phyloP scores from a whole-genome alignment of 2,329 filamentous ascomycete genomes.

The Trichoderma cornu-damae region DNA sequence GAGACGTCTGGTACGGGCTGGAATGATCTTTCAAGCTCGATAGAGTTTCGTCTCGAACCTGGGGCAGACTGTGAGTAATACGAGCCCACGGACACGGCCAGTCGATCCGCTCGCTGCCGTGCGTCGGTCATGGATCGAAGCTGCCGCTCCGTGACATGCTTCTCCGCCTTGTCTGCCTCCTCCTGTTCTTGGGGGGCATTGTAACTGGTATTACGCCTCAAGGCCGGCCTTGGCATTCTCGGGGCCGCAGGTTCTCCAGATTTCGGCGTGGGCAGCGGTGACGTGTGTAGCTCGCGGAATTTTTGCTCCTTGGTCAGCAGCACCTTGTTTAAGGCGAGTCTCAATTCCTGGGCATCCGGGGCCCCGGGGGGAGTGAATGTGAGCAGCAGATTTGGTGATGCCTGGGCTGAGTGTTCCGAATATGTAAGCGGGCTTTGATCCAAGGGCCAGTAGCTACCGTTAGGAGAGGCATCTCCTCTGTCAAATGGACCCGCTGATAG shows the following conservation, averaged over 20 bases:
- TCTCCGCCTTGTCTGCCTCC: constrained; percentile 38
- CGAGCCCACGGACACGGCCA: constrained; percentile 38
- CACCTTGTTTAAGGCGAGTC: constrained; percentile 36
- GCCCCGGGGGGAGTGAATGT: constrained; percentile 28
- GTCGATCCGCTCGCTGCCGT: constrained; percentile 35
- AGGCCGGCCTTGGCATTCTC: constrained; percentile 33
- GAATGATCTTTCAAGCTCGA: constrained; percentile 32
- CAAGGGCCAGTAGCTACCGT: constrained; percentile 12
- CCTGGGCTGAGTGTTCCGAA: constrained; percentile 24
- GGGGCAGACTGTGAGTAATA: constrained; percentile 31
- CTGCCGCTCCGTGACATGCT: constrained; percentile 34
- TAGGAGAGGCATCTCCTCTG: neutral
- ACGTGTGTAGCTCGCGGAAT: constrained; percentile 17
- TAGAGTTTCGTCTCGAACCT: constrained; percentile 35
- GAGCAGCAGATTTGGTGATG: constrained; percentile 24
- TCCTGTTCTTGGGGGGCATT: constrained; percentile 38
- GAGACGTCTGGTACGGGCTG: constrained; percentile 32
- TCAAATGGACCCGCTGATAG: neutral
- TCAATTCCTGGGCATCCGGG: constrained; percentile 37
- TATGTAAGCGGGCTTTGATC: neutral
- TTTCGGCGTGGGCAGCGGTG: neutral
- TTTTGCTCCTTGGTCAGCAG: constrained; percentile 32
- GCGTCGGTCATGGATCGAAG: constrained; percentile 39
- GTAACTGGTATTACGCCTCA: constrained; percentile 42
- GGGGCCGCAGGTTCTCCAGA: constrained; percentile 13